Base-by-base conservation (phyloP, 2,329 filamentous ascomycete species). In the Cryphonectria naterciae region DNA sequence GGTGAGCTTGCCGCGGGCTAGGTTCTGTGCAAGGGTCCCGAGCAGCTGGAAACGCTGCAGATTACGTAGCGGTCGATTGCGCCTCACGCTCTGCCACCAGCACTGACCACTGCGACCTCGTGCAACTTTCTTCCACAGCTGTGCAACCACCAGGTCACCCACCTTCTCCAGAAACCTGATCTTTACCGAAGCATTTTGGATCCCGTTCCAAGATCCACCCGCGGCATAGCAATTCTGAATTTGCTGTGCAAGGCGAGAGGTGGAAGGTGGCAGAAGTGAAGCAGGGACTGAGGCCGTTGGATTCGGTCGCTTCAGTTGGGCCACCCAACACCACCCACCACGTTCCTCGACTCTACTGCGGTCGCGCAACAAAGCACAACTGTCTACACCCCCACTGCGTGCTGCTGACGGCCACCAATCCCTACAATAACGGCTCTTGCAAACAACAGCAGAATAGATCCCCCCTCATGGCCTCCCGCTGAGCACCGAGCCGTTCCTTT, bases 241-340 rank as follows among this genome's bases (percentile, higher is more conserved):
- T 37, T n/a, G 56, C 28, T 68, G 67, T 10, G n/a, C 11, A 61
- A 81, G 79, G 78, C 77, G 71, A 81, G 71, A 81, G 32, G 46
- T 39, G 49, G 49, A 52, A 56, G 32, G 64, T 41, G 64, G 28
- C 49, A 39, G 46, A 39, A 54, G 46, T n/a, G 32, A 35, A 65
- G 28, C 13, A 39, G 28, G 35, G 37, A 52, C 46, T 25, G 46
- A 54, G 46, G 64, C 64, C 32, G 46, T 13, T 56, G 28, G 28
- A 25, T 22, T 56, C 37, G 49, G 37, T 58, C 28, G 54, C 54
- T 32, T 58, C 25, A 35, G 54, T 58, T 58, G 54, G 46, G 25
- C 54, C 54, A 28, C 61, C 61, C 43, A 64, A 25, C 61, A 46
- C 52, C 54, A 43, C 39, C 61, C 28, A 65, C 63, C 63, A 19